Conservation (phyloP, 495 filamentous ascomycete species). For the Neohortaea acidophila region DNA sequence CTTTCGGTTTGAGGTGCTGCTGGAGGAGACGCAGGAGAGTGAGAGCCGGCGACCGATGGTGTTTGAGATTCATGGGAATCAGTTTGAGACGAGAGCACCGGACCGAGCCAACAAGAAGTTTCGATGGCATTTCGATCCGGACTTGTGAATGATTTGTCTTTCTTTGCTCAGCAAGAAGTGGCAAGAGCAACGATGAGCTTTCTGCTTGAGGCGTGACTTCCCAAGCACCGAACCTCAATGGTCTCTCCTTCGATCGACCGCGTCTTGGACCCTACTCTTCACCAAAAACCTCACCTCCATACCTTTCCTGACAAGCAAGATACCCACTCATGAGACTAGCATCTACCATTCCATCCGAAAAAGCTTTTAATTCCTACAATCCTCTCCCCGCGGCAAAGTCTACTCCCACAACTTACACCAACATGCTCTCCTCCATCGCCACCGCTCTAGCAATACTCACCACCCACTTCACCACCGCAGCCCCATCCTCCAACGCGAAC, state of each 20-base stretch:
- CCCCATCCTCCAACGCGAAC: not conserved
- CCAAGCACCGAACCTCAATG: not conserved
- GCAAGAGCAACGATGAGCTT: conserved; percentile 2
- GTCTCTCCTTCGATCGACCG: conserved; percentile 1
- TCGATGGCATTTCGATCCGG: conserved; percentile 37
- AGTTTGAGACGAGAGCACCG: conserved; percentile 66
- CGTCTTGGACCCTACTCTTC: not conserved
- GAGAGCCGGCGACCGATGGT: conserved; percentile 33
- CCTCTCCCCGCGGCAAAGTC: no score
- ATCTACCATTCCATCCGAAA: not conserved
- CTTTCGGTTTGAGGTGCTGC: conserved; percentile 57
- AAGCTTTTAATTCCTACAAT: no score
- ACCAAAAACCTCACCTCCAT: no score
- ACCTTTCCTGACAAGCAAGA: conserved; percentile 2
- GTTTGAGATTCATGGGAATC: conserved; percentile 78
- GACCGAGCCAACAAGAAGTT: conserved; percentile 86
- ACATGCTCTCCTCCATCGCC: conserved; percentile 1
- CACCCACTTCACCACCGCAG: not conserved
- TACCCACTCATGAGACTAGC: no score
- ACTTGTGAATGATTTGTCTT: conserved; percentile 15
- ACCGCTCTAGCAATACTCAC: not conserved
- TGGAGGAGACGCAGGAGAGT: conserved; percentile 8
- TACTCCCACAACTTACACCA: conserved; percentile 3
- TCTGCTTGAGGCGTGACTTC: conserved; percentile 3
- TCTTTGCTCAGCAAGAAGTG: not conserved